Conservation (phyloP, 768 basidiomycete genomes). For the Tubosaeta sp. region DNA sequence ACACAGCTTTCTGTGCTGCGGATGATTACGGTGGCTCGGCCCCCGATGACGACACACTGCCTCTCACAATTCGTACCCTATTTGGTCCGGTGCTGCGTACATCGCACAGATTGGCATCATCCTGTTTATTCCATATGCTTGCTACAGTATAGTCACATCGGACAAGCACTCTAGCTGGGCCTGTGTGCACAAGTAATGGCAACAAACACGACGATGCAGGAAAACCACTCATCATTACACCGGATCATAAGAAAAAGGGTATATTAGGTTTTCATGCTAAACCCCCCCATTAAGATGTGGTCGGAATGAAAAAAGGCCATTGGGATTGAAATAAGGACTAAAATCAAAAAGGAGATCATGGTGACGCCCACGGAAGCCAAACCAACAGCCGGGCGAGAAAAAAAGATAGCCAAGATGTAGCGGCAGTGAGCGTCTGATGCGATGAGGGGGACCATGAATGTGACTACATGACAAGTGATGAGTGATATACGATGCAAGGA, state of each 20-base stretch:
- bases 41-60: not conserved
- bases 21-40: too few species aligned
- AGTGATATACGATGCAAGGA: slow-evolving; percentile 21
- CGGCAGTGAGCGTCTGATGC: slow-evolving; percentile 23
- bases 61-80: not conserved
- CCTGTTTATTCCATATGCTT: too few species aligned
- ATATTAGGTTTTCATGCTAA: slow-evolving; percentile 23
- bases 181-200: not conserved
- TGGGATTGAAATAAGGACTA: not conserved
- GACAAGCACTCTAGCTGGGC: not conserved
- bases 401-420: slow-evolving; percentile 20
- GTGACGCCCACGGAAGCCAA: slow-evolving; percentile 2
- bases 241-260: slow-evolving; percentile 21
- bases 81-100: not conserved
- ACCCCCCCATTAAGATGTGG: slow-evolving; percentile 8
- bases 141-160: not conserved
- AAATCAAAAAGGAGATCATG: slow-evolving; percentile 8
- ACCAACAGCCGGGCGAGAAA: not conserved
- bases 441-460: slow-evolving; percentile 14
- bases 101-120: too few species aligned
- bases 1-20: not conserved
- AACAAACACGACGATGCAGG: slow-evolving; percentile 1
- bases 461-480: slow-evolving; percentile 23
- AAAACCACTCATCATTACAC: slow-evolving; percentile 15
- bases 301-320: not conserved